phyloP scores from a whole-genome alignment of 306 rosid genomes.

The Leucaena leucocephala region DNA sequence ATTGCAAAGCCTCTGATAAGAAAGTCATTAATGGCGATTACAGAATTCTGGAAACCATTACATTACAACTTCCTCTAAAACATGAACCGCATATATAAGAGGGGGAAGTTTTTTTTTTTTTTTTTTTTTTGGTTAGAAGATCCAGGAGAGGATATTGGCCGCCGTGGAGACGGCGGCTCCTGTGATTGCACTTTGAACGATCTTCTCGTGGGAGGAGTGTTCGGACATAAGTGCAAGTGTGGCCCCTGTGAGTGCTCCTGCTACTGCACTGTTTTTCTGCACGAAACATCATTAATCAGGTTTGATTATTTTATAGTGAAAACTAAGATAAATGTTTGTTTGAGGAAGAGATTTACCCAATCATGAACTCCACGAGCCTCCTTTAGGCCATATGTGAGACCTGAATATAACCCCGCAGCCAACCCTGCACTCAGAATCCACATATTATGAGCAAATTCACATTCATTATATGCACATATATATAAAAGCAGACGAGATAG shows the following conservation, averaged over 20 bases:
- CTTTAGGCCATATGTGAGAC: conserved; percentile 84
- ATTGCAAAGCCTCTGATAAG: not conserved
- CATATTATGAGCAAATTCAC: not conserved
- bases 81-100: not conserved
- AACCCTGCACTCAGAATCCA: conserved; percentile 53
- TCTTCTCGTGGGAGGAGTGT: conserved; percentile 67
- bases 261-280: conserved; percentile 95
- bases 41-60: conserved; percentile 16
- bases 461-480: not conserved
- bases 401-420: conserved; percentile 93
- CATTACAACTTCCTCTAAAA: conserved; percentile 24
- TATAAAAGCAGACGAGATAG: not conserved
- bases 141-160: conserved; percentile 77
- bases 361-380: conserved; percentile 96
- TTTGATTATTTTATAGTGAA: not conserved
- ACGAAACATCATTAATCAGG: conserved; percentile 30
- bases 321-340: not conserved
- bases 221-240: conserved; percentile 79
- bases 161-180: conserved; percentile 93
- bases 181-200: conserved; percentile 83
- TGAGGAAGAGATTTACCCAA: conserved; percentile 58
- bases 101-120: not conserved
- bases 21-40: not conserved
- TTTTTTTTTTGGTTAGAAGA: conserved; percentile 46
- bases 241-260: conserved; percentile 87